Evolutionary conservation across 2,329 filamentous ascomycete genomes (phyloP).

Genomic region (Venturia asperata): DNA sequence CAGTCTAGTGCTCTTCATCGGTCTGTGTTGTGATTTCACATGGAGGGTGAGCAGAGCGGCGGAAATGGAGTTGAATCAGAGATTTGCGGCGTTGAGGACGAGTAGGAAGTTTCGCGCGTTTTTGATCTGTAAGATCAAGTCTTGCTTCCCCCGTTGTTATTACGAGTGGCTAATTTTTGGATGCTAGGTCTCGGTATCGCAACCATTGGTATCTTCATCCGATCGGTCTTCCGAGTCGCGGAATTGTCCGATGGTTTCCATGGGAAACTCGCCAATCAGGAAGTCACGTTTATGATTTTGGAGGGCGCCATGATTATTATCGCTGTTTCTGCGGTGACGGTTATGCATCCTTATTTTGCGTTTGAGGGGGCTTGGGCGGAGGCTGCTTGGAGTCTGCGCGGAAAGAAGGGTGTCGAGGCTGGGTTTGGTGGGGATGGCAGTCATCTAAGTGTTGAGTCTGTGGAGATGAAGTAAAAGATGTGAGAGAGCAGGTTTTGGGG

Average conservation of each 20-base stretch:
- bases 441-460: neutral
- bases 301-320: slow-evolving; percentile 49
- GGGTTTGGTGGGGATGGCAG: neutral
- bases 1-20: slow-evolving; percentile 43
- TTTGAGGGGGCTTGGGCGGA: slow-evolving; percentile 18
- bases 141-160: too few species aligned
- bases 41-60: slow-evolving; percentile 17
- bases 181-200: slow-evolving; percentile 32
- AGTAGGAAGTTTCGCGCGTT: slow-evolving; percentile 3
- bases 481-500: neutral
- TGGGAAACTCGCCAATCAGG: slow-evolving; percentile 41
- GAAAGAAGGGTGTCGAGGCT: neutral
- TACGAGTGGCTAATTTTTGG: neutral
- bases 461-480: neutral
- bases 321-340: slow-evolving; percentile 39
- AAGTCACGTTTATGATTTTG: slow-evolving; percentile 43
- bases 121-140: neutral
- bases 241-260: slow-evolving; percentile 44
- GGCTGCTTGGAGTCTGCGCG: slow-evolving; percentile 15
- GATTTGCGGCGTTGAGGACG: neutral
- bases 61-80: neutral
- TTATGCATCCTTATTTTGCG: slow-evolving; percentile 41
- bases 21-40: slow-evolving; percentile 34
- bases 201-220: slow-evolving; percentile 40
- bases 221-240: slow-evolving; percentile 44